Base-by-base conservation (phyloP, 73 alveolate species). In the Tetrahymena borealis region DNA sequence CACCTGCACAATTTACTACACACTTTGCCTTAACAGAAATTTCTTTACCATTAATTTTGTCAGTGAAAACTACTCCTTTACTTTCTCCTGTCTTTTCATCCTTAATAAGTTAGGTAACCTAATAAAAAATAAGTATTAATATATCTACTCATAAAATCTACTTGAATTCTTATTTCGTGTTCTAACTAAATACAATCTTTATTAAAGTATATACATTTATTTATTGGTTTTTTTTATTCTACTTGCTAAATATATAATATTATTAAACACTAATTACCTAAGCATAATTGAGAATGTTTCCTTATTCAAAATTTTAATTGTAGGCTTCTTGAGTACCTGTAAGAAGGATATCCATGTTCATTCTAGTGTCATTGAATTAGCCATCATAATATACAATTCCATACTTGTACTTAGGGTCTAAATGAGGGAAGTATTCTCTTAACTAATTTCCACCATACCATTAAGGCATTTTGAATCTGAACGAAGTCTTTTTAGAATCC, bases 1-100 rank as follows among this genome's bases (percentile, higher is more conserved):
- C 94, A 16, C 99, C 99, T 6, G 99, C 94, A 32, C 98, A 95
- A 93, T 98, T 98, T 15, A 98, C 98, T 31, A 98, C 96, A 7
- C 95, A 97, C 78, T 96, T 98, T 12, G 97, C 95, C 32, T 95
- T 94, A 37, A 98, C 95, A 33, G 94, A 85, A 78, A 95, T 95
- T 32, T 94, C 90, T 91, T 97, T 94, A 90, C 94, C 92, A 31
- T 93, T 95, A 13, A 96, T 42, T 16, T 35, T 37, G 90, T 97
- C 99, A 24, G 41, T 77, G 13, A 95, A 96, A 13, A 91, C 35
- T 8, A 97, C 98, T 35, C 99, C 99, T 11, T 13, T 91, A 7
- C 94, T 96, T 60, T 96, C 91, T 13, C 96, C 97, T 13, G 36
- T 60, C 28, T 95, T 13, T 33, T 91, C 94, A 38, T 93, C 92